These are phyloP conservation scores for Didymellaceae sp. DNA, from an alignment of 2,329 filamentous ascomycete genomes.

Conservation along the genomic window DNA sequence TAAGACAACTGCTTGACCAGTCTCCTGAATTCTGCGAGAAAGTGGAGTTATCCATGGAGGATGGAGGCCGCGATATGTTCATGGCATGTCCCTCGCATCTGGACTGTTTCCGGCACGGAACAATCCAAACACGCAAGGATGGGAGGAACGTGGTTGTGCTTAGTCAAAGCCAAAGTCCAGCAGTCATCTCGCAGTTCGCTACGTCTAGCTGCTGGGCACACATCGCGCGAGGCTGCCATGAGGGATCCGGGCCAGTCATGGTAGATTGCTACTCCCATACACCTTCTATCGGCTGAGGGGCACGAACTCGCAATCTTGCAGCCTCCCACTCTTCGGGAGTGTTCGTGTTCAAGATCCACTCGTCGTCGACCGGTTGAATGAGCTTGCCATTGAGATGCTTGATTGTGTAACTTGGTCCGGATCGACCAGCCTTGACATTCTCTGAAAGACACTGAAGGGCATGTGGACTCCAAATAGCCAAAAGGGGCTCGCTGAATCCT, in stretches of 20 bases:
- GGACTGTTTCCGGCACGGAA: constrained; percentile 15
- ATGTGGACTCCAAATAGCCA: constrained; percentile 10
- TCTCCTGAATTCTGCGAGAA: not conserved
- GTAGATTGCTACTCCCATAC: constrained; percentile 1
- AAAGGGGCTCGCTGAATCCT: constrained; percentile 12
- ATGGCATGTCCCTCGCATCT: constrained; percentile 2
- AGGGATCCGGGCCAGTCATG: not conserved
- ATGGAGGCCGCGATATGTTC: constrained; percentile 1
- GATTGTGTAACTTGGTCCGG: not conserved
- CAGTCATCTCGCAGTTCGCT: constrained; percentile 18
- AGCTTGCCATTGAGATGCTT: constrained; percentile 9
- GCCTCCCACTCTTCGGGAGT: constrained; percentile 8
- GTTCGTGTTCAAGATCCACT: constrained; percentile 13
- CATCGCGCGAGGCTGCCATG: constrained; percentile 1
- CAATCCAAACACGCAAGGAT: not conserved
- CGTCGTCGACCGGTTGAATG: not conserved
- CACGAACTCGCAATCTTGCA: not conserved
- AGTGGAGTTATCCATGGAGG: not conserved
- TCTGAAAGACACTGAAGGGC: constrained; percentile 2
- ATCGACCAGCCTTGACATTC: not conserved
- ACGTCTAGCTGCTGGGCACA: constrained; percentile 20
- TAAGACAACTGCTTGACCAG: constrained; percentile 3
- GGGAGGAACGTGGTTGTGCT: constrained; percentile 6
- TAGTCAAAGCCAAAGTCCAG: constrained; percentile 13
- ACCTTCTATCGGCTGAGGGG: not conserved